phyloP scores from a whole-genome alignment of 148 eudicot species.

The Rhododendron ovatum region DNA sequence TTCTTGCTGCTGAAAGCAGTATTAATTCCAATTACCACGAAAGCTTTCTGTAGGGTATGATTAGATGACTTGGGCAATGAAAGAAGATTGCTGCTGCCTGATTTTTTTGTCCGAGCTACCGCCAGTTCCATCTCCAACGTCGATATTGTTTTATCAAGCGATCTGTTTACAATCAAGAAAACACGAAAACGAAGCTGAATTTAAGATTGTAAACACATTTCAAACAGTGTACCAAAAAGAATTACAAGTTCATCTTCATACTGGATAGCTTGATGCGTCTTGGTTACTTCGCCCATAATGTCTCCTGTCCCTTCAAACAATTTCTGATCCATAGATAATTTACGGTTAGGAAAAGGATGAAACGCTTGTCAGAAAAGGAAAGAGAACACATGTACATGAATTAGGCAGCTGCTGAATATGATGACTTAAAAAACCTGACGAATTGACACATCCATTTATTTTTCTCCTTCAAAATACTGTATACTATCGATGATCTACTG shows the following conservation, averaged over 20 bases:
- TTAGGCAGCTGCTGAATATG: not conserved
- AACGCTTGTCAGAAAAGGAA: not conserved
- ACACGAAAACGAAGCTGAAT: not conserved
- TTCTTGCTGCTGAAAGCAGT: conserved; percentile 87
- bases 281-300: conserved; percentile 55
- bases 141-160: conserved; percentile 58
- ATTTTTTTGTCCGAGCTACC: conserved; percentile 30
- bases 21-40: conserved; percentile 70
- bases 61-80: conserved; percentile 19
- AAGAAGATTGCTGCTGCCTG: conserved; percentile 2
- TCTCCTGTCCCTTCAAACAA: conserved; percentile 48
- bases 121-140: conserved; percentile 55
- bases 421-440: not conserved
- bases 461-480: not conserved
- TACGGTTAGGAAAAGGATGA: not conserved
- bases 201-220: not conserved
- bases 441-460: not conserved
- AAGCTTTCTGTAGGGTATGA: conserved; percentile 35
- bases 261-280: conserved; percentile 72
- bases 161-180: conserved; percentile 23
- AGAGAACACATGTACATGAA: not conserved
- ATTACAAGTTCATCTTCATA: conserved; percentile 27
- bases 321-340: conserved; percentile 27
- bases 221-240: not conserved
- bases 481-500: not conserved